Evolutionary conservation across 129 eudicot species (phyloP), one percentile per base, ranked within the genome.

Genomic region (Escallonia rubra): DNA sequence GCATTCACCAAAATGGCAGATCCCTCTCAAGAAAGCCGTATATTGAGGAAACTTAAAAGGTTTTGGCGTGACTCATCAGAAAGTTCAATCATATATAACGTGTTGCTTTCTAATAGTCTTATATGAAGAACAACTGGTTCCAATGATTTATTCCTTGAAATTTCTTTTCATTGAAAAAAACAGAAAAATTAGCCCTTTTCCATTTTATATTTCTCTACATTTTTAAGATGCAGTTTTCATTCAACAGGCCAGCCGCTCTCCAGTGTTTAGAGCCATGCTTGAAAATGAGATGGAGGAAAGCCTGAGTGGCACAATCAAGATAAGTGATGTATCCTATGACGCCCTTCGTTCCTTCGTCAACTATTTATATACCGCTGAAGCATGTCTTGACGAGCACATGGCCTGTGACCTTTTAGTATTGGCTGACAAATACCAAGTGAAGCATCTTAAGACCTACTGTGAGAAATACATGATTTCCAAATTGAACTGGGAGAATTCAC

Each of bases 251-350:
- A 89, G 86, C 64, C 91, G 98, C 40, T 92, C 98, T 38, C 98
- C 98, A 2, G 98, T 92, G 15, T 92, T 92, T 63, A 74, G 86
- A 82, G 98, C 98, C 67, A 92, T 92, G 98, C 86, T 92, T 15
- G 98, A 92, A 74, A 89, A 78, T 41, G 86, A 92, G 59, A 92
- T 92, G 98, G 98, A 89, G 74, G 98, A 92, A 76, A 86, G 95
- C 77, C 73, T 87, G 7, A 92, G 98, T 70, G 96, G 98, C 8
- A 92, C 96, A 41, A 89, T 92, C 78, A 92, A 86, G 78, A 77
- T 92, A 43, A 78, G 90, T 57, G 96, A 89, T 61, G 96, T 86
- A 51, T 83, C 98, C 4, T 89, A 86, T 16, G 98, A 88, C 56
- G 87, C 95, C 4, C 80, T 92, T 5, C 91, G 90, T 2, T 76